Evolutionary conservation across 345 rosid genomes (phyloP), one percentile per base, ranked within the genome.

Genomic region (Lumnitzera racemosa): DNA sequence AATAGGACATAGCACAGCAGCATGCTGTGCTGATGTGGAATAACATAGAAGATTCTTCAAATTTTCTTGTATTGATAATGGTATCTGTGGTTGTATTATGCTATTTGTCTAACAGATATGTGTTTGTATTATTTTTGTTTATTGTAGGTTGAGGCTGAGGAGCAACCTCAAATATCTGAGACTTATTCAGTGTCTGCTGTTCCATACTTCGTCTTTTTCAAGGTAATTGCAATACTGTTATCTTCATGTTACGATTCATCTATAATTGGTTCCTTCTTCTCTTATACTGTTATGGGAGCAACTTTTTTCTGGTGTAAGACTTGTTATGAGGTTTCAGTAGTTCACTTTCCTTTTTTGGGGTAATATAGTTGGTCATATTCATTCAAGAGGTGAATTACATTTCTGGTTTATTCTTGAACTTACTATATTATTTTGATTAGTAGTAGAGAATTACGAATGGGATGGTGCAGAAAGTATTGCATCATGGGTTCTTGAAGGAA

Each of bases 121-220:
- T 54, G 0, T 0, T 11, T 59, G 0, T 15, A 20, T 20, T 20
- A 20, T 20, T 20, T 48, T 66, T 29, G 49, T 48, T 24, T 56
- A n/a, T 55, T 71, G 65, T 67, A 95, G 99, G 88, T 95, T 25
- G 99, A 90, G 76, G 99, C 99, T 29, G 99, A 95, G 73, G 96
- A 95, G 58, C 91, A 86, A 51, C 96, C 99, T 41, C 88, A 86
- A 76, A 78, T 95, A 57, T 95, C 96, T 0, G 96, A 86, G 75
- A 80, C 84, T 47, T 82, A 79, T 68, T 70, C 98, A 15, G 96
- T 95, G 59, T 76, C 96, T 66, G 91, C 98, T 55, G 90, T 90
- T 52, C 99, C 99, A 9, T 95, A 46, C 59, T 86, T 90, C 64
- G 91, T 81, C 62, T 90, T 95, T 79, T 70, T 95, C 61, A 90